Evolutionary conservation across 2,329 filamentous ascomycete species (phyloP), one percentile per base, ranked within the genome.

Genomic region (Fusarium armeniacum): DNA sequence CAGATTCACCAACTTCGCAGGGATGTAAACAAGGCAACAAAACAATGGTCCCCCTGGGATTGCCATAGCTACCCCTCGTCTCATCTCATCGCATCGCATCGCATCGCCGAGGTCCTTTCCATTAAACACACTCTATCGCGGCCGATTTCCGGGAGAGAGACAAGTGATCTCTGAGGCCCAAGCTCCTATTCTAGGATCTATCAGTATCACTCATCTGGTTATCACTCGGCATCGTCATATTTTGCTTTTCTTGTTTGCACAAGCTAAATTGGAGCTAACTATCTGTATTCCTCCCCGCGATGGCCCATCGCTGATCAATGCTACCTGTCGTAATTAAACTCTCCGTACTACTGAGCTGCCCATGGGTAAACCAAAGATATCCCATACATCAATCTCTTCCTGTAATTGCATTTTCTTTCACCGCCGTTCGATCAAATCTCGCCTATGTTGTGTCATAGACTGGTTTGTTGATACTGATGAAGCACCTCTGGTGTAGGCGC

Each of bases 351-450:
- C 49, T 74, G 47, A 49, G 72, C 60, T 12, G 28, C 78, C 35
- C 24, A 51, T 20, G 20, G n/a, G 36, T 40, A 75, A 75, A 63
- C 50, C 67, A 73, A 50, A 76, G 67, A 53, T n/a, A 20, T 58
- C 20, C 33, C 32, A 12, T 24, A 20, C 16, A 40, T 50, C 26
- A 62, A 47, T 35, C 35, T 46, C 57, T 44, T 41, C 50, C 54
- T 36, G 15, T 46, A 35, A 36, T 33, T 59, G 41, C 26, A 18
- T 46, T 47, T 5, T n/a, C 76, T 28, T 73, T 65, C 45, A 35
- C 44, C 11, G 71, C 44, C 11, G 69, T 76, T 28, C 69, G 60
- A 73, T 75, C 76, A 79, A 51, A 63, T 63, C 57, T 78, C 76
- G 35, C 78, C 52, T 57, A 65, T 22, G 51, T 33, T 16, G 44